Evolutionary conservation across 1,284 basidiomycete species (phyloP), one percentile per base, ranked within the genome.

Genomic region (Pseudozyma sp.): DNA sequence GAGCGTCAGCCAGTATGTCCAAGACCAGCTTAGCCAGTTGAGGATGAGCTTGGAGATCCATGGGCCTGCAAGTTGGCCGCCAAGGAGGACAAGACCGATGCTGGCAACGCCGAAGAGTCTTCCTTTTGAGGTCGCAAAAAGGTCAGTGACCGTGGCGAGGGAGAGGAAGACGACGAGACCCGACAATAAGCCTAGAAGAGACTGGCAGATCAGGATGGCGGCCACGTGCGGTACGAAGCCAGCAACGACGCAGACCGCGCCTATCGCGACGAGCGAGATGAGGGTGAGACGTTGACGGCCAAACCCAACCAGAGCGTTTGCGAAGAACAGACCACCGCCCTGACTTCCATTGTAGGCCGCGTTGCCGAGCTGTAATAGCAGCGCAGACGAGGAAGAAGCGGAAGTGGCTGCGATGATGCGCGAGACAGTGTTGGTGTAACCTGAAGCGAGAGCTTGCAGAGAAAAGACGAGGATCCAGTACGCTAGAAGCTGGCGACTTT

Each of bases 1-100:
- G 9, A 69, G 53, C 16, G 63, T 66, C 39, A 67, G 35, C 77
- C 77, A 79, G 57, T 72, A 77, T 8, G 68, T 77, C 77, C 77
- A 79, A 0, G 66, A 55, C 77, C 73, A 78, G 34, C 40, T 36
- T 36, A 63, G 18, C 9, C 69, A 35, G 42, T 53, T 18, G 9
- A 77, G 44, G 0, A 77, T 42, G 4, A 71, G 44, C 54, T 56
- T 59, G 0, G 76, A 69, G 63, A 79, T 78, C 77, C 77, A 79
- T 3, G 77, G 71, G 5, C 76, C 77, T 2, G 68, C 25, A 5
- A 71, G 31, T 44, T 79, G 76, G 0, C 67, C 76, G 1, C 50
- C 59, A 1, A 70, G 42, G 0, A 71, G 43, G 3, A 43, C 52
- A 14, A 72, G 36, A 5, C 61, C 42, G 11, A 78, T 55, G 16